Evolutionary conservation across 2,329 filamentous ascomycete species (phyloP).

Genomic region (Colletotrichum lentis): DNA sequence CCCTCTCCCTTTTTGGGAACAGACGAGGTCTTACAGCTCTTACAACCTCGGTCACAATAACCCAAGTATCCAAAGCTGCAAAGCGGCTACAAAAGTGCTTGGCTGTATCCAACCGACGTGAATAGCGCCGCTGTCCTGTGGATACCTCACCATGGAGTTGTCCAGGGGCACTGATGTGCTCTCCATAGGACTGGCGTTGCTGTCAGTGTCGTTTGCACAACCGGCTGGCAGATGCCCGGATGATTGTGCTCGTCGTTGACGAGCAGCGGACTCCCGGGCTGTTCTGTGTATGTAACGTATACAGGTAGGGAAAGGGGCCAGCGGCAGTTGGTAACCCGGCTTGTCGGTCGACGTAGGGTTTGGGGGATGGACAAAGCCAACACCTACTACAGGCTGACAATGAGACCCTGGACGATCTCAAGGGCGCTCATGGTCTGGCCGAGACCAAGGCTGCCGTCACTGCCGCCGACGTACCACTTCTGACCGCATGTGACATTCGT

Average conservation of each 20-base stretch:
- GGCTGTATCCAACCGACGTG: background rate
- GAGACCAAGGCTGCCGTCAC: constrained; percentile 63
- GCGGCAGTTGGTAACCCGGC: background rate
- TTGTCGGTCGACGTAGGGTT: background rate
- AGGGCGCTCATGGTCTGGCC: constrained; percentile 73
- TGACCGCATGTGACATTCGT: constrained; percentile 65
- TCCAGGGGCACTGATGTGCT: background rate
- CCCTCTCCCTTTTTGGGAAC: too few relatives aligned
- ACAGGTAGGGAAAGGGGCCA: background rate
- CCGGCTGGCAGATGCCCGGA: background rate
- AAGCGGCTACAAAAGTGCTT: background rate
- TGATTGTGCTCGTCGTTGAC: background rate
- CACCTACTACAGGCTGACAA: constrained; percentile 46
- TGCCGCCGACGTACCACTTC: constrained; percentile 68
- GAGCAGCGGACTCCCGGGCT: background rate
- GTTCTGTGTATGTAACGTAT: background rate
- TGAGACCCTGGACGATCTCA: constrained; percentile 68
- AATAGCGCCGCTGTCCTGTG: background rate
- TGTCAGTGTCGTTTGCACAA: background rate
- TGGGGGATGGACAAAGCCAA: constrained; percentile 45
- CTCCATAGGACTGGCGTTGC: background rate
- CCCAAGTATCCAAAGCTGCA: constrained; percentile 2
- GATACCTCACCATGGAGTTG: background rate
- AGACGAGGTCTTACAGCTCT: too few relatives aligned
- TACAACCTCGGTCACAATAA: background rate